These are phyloP conservation scores for Candida boidinii DNA, from an alignment of 805 yeast species.

Conservation along the genomic window DNA sequence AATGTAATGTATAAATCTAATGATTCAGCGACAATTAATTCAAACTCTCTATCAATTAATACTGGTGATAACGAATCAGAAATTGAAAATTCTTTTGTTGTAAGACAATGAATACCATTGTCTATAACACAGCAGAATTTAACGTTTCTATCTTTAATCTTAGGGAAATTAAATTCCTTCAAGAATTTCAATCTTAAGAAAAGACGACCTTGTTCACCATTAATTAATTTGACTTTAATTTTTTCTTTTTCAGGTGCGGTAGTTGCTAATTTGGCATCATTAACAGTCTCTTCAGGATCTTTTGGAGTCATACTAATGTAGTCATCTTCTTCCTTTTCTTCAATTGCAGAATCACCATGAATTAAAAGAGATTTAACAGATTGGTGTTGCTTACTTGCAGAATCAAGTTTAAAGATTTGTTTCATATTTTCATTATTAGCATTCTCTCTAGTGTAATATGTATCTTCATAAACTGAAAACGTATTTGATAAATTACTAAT, in stretches of 20 bases:
- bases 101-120: slow-evolving; percentile 73
- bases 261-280: neutral
- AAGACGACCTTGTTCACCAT: slow-evolving; percentile 38
- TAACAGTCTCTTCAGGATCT: neutral
- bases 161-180: slow-evolving; percentile 38
- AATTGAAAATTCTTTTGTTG: slow-evolving; percentile 43
- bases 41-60: slow-evolving; percentile 74
- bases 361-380: too few relatives aligned
- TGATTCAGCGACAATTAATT: slow-evolving; percentile 52
- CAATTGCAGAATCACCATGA: neutral
- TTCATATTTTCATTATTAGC: too few relatives aligned
- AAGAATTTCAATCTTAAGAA: slow-evolving; percentile 43
- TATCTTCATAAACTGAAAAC: slow-evolving; percentile 1
- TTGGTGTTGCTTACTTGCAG: too few relatives aligned
- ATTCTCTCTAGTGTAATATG: too few relatives aligned
- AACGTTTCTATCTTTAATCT: slow-evolving; percentile 34
- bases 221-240: slow-evolving; percentile 7
- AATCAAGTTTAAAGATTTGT: too few relatives aligned
- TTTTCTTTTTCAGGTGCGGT: slow-evolving; percentile 1
- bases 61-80: too few relatives aligned
- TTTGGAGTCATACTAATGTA: too few relatives aligned
- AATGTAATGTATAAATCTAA: slow-evolving; percentile 65
- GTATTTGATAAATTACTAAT: too few relatives aligned
- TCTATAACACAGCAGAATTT: slow-evolving; percentile 52
- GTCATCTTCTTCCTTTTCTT: too few relatives aligned